Evolutionary conservation across 345 rosid species (phyloP).

Genomic region (Rhizophora apiculata): DNA sequence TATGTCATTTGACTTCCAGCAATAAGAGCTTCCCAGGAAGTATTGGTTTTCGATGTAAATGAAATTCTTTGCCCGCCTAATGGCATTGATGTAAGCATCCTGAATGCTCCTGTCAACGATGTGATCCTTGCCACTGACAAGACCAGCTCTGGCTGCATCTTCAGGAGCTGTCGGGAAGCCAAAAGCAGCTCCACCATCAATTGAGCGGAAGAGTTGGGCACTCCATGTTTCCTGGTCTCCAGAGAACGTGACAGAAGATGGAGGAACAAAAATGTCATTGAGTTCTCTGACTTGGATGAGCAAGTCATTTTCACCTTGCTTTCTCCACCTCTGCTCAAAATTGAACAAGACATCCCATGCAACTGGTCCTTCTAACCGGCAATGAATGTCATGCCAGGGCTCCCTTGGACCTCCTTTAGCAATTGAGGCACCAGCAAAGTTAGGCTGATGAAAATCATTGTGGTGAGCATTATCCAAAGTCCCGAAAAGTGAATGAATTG

Average conservation of each 20-base stretch:
- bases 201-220: constrained; percentile 45
- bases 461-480: constrained; percentile 31
- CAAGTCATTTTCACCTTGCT: constrained; percentile 40
- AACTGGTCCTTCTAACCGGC: constrained; percentile 41
- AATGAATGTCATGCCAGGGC: constrained; percentile 55
- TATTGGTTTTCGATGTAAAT: constrained; percentile 50
- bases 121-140: constrained; percentile 34
- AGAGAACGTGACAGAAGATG: constrained; percentile 21
- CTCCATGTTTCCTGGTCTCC: constrained; percentile 41
- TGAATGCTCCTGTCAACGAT: constrained; percentile 47
- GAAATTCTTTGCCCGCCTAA: constrained; percentile 45
- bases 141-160: constrained; percentile 34
- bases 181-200: constrained; percentile 45
- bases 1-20: constrained; percentile 30
- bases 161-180: constrained; percentile 37
- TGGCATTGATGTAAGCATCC: constrained; percentile 47
- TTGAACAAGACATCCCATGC: constrained; percentile 48
- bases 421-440: constrained; percentile 31
- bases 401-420: constrained; percentile 47
- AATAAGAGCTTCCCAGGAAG: constrained; percentile 45
- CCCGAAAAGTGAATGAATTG: constrained; percentile 40
- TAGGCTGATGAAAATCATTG: constrained; percentile 45
- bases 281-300: constrained; percentile 25
- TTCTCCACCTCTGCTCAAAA: constrained; percentile 54
- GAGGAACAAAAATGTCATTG: constrained; percentile 20